Percentiles rank a stretch among this genome's conserved stretches.
These are phyloP conservation scores for Solanum chacoense DNA, from an alignment of 305 asterid genomes.

Conservation along the genomic window DNA sequence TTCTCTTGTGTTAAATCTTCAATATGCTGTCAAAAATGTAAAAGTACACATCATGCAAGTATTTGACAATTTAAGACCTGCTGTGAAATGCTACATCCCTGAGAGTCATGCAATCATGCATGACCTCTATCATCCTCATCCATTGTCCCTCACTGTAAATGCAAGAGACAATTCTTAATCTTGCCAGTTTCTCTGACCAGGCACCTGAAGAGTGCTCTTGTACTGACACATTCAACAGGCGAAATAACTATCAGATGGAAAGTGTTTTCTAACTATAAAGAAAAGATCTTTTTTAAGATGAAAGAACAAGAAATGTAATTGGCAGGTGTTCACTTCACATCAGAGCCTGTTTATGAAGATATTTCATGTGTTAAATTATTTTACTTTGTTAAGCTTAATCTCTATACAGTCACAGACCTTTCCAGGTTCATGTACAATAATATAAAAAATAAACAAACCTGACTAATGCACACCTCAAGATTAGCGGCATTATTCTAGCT, in stretches of 20 bases:
- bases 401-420: neutral
- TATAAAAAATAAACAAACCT: neutral
- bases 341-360: neutral
- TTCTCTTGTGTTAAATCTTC: conserved; percentile 98
- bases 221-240: neutral
- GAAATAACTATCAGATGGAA: neutral
- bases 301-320: neutral
- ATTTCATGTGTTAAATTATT: neutral
- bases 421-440: neutral
- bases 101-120: neutral
- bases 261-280: neutral
- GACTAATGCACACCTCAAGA: neutral
- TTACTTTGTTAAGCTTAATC: neutral
- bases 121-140: neutral
- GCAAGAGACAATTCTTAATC: neutral
- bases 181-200: neutral
- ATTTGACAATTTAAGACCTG: neutral
- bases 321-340: neutral
- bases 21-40: conserved; percentile 53
- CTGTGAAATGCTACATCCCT: neutral
- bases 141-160: neutral
- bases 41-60: neutral
- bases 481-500: neutral
- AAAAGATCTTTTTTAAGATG: neutral
- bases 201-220: neutral